phyloP scores from a whole-genome alignment of 2,329 filamentous ascomycete species.

The Phyllosticta citrichinensis region DNA sequence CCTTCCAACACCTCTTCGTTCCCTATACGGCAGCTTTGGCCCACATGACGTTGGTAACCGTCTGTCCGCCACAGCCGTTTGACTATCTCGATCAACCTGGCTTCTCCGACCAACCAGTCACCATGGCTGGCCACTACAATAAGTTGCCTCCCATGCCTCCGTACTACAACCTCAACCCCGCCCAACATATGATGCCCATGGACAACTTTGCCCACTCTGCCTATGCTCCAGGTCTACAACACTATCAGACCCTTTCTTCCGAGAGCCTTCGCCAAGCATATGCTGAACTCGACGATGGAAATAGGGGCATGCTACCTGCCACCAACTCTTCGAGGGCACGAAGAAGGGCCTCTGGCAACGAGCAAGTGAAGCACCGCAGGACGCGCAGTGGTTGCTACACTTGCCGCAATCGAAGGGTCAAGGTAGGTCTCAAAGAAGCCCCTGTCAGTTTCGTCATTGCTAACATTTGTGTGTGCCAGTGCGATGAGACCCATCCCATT shows the following conservation, averaged over 20 bases:
- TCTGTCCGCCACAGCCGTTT: not conserved
- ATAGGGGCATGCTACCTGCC: slow-evolving; percentile 16
- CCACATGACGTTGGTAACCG: not conserved
- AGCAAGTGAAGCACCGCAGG: slow-evolving; percentile 83
- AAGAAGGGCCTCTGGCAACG: slow-evolving; percentile 30
- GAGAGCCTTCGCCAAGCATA: slow-evolving; percentile 23
- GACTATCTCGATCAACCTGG: not conserved
- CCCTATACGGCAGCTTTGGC: not conserved
- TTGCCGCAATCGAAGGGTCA: slow-evolving; percentile 80
- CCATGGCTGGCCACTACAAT: slow-evolving; percentile 30
- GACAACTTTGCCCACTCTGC: slow-evolving; percentile 17
- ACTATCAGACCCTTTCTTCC: slow-evolving; percentile 22
- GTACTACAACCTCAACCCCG: slow-evolving; percentile 26
- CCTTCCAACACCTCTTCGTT: not conserved
- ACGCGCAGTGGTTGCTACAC: slow-evolving; percentile 92
- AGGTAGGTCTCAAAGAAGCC: slow-evolving; percentile 33
- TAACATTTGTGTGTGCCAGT: slow-evolving; percentile 42
- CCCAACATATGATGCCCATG: slow-evolving; percentile 21
- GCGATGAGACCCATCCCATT: slow-evolving; percentile 77
- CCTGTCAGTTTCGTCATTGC: slow-evolving; percentile 2
- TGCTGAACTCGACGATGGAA: slow-evolving; percentile 26
- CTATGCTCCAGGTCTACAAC: slow-evolving; percentile 20
- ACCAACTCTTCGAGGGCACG: slow-evolving; percentile 17
- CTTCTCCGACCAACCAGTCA: slow-evolving; percentile 7
- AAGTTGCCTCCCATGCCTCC: slow-evolving; percentile 19